Evolutionary conservation across 176 grass and related monocot species (phyloP).

Genomic region (Bolboschoenus planiculmis): DNA sequence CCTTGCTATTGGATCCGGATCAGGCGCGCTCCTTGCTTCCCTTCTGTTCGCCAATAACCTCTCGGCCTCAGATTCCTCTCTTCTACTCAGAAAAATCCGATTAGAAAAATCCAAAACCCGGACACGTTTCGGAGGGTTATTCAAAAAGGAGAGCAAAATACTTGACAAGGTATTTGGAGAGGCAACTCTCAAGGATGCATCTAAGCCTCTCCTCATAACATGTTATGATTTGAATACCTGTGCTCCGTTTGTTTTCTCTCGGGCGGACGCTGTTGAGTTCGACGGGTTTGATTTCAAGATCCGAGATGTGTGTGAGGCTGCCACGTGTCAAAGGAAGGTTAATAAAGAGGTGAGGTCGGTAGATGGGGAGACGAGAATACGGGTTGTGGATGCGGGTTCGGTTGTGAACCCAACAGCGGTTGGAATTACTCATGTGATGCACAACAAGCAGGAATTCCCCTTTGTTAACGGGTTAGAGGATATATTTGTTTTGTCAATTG

Average conservation of each 20-base stretch:
- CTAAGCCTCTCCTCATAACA: slow-evolving; percentile 71
- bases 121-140: background rate
- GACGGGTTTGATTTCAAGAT: slow-evolving; percentile 83
- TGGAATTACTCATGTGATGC: slow-evolving; percentile 64
- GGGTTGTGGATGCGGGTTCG: slow-evolving; percentile 16
- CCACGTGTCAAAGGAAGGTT: slow-evolving; percentile 12
- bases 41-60: slow-evolving; percentile 54
- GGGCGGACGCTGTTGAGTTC: slow-evolving; percentile 79
- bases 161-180: slow-evolving; percentile 51
- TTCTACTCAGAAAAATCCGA: slow-evolving; percentile 34
- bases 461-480: slow-evolving; percentile 41
- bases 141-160: slow-evolving; percentile 4
- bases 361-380: slow-evolving; percentile 47
- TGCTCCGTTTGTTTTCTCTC: slow-evolving; percentile 83
- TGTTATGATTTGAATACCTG: slow-evolving; percentile 57
- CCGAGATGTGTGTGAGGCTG: slow-evolving; percentile 56
- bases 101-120: slow-evolving; percentile 21
- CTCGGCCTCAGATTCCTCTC: slow-evolving; percentile 39
- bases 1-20: slow-evolving; percentile 54
- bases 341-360: slow-evolving; percentile 43
- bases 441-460: slow-evolving; percentile 80
- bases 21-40: slow-evolving; percentile 51
- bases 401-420: slow-evolving; percentile 48
- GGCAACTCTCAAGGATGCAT: slow-evolving; percentile 44
- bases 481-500: slow-evolving; percentile 61